These are phyloP conservation scores for Albugo laibachii DNA, from an alignment of 352 stramenopile genomes.

Conservation along the genomic window DNA sequence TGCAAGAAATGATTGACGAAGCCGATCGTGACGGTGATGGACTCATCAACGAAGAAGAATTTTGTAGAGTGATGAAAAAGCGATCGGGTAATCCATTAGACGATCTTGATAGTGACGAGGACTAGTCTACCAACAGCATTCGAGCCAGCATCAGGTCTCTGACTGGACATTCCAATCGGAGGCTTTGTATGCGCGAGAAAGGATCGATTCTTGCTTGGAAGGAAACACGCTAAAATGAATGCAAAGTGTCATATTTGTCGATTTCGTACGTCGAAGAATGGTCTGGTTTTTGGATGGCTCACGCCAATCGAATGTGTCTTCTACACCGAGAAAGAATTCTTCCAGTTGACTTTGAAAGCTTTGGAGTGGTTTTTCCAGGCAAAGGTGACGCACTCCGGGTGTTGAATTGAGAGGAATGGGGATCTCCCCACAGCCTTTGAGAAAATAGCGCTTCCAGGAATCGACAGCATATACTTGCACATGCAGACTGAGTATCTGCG, in stretches of 20 bases:
- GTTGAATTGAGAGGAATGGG: conserved; percentile 9
- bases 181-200: background rate
- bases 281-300: background rate
- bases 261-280: conserved; percentile 1
- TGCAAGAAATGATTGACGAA: conserved; percentile 88
- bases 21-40: conserved; percentile 85
- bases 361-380: conserved; percentile 16
- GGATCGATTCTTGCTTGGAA: no score
- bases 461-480: conserved; percentile 25
- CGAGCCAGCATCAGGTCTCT: no score
- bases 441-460: conserved; percentile 19
- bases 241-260: conserved; percentile 11
- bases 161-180: background rate
- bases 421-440: conserved; percentile 19
- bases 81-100: conserved; percentile 83
- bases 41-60: conserved; percentile 89
- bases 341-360: conserved; percentile 24
- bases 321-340: conserved; percentile 34
- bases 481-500: conserved; percentile 1
- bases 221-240: conserved; percentile 14
- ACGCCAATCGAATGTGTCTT: conserved; percentile 5
- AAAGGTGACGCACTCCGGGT: conserved; percentile 16
- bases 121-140: no score
- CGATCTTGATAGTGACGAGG: conserved; percentile 81
- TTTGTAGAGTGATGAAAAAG: conserved; percentile 93